Evolutionary conservation across 208 protist genomes (phyloP).

Genomic region (Herpetomonas tarakana): DNA sequence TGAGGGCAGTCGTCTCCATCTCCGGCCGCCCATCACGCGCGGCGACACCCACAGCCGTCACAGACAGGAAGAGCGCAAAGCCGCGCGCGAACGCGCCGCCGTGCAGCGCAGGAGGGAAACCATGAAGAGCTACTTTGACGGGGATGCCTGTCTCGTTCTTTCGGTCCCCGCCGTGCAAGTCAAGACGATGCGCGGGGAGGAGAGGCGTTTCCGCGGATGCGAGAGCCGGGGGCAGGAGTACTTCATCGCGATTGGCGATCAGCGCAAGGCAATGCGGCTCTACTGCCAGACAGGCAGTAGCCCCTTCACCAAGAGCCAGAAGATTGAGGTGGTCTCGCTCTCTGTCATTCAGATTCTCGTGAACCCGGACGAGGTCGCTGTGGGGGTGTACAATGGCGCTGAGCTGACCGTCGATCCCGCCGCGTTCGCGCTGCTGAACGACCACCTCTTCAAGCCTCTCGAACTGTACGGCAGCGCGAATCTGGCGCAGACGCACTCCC

Average conservation of each 20-base stretch:
- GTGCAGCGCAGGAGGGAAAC: too few species aligned
- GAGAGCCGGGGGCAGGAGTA: constrained; percentile 17
- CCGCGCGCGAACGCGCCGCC: too few species aligned
- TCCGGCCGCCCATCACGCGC: too few species aligned
- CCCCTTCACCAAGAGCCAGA: constrained; percentile 1
- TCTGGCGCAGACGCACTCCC: background rate
- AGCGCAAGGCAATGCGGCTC: constrained; percentile 29
- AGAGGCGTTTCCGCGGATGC: constrained; percentile 6
- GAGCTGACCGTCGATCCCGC: constrained; percentile 47
- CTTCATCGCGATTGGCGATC: constrained; percentile 32
- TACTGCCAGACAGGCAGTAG: constrained; percentile 30
- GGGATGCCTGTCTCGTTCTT: constrained; percentile 44
- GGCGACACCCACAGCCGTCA: too few species aligned
- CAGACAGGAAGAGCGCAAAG: too few species aligned
- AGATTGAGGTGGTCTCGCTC: constrained; percentile 47
- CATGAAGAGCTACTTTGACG: constrained; percentile 22
- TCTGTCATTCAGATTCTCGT: constrained; percentile 31
- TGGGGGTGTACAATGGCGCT: constrained; percentile 33
- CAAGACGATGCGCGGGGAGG: constrained; percentile 9
- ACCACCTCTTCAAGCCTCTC: constrained; percentile 38
- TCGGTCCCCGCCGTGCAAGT: constrained; percentile 36
- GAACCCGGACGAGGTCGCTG: constrained; percentile 25
- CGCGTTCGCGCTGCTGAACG: constrained; percentile 44
- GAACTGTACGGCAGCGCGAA: constrained; percentile 10
- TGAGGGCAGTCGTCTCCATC: background rate